Evolutionary conservation across 73 alveolate genomes (phyloP).

Genomic region (Durusdinium trenchii): DNA sequence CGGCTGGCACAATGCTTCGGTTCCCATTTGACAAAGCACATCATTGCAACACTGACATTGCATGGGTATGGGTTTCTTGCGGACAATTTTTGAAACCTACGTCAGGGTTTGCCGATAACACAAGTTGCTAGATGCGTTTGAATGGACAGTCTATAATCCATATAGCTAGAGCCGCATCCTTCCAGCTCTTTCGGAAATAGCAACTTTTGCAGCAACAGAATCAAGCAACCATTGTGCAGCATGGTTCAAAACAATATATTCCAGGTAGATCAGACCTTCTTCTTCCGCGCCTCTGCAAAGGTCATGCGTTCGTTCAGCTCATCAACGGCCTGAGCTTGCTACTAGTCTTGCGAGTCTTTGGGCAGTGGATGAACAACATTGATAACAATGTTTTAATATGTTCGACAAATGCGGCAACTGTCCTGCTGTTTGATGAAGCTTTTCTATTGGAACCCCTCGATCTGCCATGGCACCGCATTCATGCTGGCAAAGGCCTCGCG

Average conservation of each 20-base stretch:
- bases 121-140: background rate
- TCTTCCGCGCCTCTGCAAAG: constrained; percentile 56
- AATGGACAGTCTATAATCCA: too few relatives aligned
- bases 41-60: too few relatives aligned
- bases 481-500: constrained; percentile 40
- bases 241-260: too few relatives aligned
- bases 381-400: too few relatives aligned
- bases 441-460: background rate
- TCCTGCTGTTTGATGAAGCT: background rate
- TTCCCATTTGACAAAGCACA: too few relatives aligned
- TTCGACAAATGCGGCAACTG: background rate
- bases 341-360: background rate
- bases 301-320: constrained; percentile 78
- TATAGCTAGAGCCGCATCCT: too few relatives aligned
- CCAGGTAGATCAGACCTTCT: too few relatives aligned
- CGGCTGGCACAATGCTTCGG: background rate
- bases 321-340: constrained; percentile 47
- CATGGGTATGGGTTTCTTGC: background rate
- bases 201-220: too few relatives aligned
- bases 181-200: too few relatives aligned
- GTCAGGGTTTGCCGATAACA: background rate
- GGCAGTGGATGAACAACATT: too few relatives aligned
- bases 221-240: too few relatives aligned
- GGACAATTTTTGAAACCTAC: too few relatives aligned
- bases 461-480: background rate